phyloP scores from a whole-genome alignment of 2,329 filamentous ascomycete genomes.

The Monosporascus sp. region DNA sequence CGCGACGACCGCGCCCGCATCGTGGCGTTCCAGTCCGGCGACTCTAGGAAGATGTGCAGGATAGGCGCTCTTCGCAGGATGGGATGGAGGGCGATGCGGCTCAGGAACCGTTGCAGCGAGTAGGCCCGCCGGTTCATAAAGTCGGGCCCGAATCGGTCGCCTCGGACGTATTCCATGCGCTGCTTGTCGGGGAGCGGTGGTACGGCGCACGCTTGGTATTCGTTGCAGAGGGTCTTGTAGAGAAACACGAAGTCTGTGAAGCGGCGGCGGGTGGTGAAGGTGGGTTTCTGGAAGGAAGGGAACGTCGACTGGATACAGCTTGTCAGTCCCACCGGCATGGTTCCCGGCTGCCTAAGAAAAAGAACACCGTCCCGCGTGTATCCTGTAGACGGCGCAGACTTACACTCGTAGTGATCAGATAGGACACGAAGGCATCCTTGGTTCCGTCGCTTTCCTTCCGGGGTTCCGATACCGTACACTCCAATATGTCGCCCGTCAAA shows the following conservation, averaged over 20 bases:
- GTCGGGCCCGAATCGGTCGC: constrained; percentile 89
- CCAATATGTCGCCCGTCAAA: constrained; percentile 68
- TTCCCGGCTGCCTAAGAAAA: background rate
- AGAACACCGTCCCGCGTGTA: background rate
- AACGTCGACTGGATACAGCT: constrained; percentile 70
- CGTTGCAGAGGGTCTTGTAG: constrained; percentile 80
- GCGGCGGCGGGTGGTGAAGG: constrained; percentile 76
- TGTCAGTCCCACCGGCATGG: constrained; percentile 3
- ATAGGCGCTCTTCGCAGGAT: constrained; percentile 78
- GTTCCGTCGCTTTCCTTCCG: constrained; percentile 95
- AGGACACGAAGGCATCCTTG: constrained; percentile 95
- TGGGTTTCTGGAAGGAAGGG: constrained; percentile 80
- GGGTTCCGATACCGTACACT: constrained; percentile 77
- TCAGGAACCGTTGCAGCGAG: constrained; percentile 87
- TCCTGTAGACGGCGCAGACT: constrained; percentile 5
- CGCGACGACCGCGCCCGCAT: constrained; percentile 77
- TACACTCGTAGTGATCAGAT: constrained; percentile 87
- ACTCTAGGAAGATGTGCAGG: constrained; percentile 86
- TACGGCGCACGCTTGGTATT: constrained; percentile 88
- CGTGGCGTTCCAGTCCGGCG: constrained; percentile 90
- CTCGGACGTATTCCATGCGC: constrained; percentile 97
- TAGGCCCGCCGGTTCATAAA: constrained; percentile 86
- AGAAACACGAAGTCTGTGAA: constrained; percentile 98
- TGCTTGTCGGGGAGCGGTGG: constrained; percentile 96
- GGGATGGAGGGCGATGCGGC: constrained; percentile 81